Base-by-base conservation (phyloP, 2,329 filamentous ascomycete species). In the Pseudogymnoascus sp. region DNA sequence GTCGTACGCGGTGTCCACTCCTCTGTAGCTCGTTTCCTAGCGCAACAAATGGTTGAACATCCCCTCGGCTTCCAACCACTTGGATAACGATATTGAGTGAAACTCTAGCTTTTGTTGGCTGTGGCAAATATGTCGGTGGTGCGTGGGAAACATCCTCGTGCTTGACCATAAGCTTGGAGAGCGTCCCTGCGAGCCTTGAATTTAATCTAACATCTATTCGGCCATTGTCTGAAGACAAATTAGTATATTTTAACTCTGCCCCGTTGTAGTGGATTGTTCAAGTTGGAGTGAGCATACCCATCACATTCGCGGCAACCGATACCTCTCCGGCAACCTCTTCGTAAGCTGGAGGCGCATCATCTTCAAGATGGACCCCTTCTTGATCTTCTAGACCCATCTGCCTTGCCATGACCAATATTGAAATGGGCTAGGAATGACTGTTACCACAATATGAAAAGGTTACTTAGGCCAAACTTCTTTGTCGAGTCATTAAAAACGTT, bases 91-190 rank as follows among this genome's bases (percentile, higher is more conserved):
- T 78, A 61, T 83, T 83, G 63, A 49, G 79, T 82, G 0, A 79
- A 21, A 82, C 70, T 29, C 19, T 31, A 55, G 21, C 52, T 35
- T 58, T 63, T 63, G 3, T n/a, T 49, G 43, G 14, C 23, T 49
- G 43, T 29, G 43, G 43, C 43, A 38, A 60, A 16, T 38, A 37
- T 6, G 10, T 19, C 14, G 55, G 29, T 12, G 61, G 23, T 60
- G 23, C 10, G 14, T 26, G 16, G 12, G 26, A 55, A 62, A 37
- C 29, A 11, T 14, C n/a, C 10, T 35, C 39, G 26, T 14, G 12
- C 23, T 33, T 93, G 70, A 90, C 89, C 88, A 91, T 91, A 49
- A 91, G 77, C 69, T 4, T 59, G 11, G 49, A 33, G 43, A 62
- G 33, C 11, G 61, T 62, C 16, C 31, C n/a, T 16, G 31, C 43